These are phyloP conservation scores for Pisolithus sp. DNA, from an alignment of 768 basidiomycete species.

Conservation along the genomic window DNA sequence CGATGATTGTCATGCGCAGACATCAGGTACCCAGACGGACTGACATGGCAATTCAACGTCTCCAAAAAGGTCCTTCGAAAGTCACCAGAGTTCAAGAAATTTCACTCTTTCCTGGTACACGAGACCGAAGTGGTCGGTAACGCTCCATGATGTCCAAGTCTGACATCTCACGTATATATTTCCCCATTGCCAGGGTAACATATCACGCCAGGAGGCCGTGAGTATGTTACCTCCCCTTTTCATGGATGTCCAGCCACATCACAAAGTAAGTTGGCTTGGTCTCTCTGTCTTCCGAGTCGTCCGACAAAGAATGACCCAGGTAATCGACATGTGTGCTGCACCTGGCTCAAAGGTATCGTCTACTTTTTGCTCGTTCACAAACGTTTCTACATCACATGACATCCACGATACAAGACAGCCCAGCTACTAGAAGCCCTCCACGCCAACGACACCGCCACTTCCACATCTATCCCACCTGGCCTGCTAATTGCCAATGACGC, in stretches of 20 bases:
- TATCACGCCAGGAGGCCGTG: slow-evolving; percentile 94
- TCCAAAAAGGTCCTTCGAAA: slow-evolving; percentile 85
- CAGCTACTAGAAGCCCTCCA: slow-evolving; percentile 96
- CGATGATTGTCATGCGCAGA: neutral
- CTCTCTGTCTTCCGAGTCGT: neutral
- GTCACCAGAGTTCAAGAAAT: slow-evolving; percentile 84
- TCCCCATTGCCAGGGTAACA: slow-evolving; percentile 61
- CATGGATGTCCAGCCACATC: slow-evolving; percentile 90
- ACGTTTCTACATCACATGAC: neutral
- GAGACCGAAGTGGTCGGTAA: slow-evolving; percentile 90
- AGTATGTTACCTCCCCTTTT: slow-evolving; percentile 99
- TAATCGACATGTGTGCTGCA: slow-evolving; percentile 97
- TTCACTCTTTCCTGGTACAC: slow-evolving; percentile 93
- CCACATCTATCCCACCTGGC: slow-evolving; percentile 70
- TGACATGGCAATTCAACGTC: slow-evolving; percentile 95
- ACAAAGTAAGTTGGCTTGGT: slow-evolving; percentile 45
- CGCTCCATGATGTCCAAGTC: neutral
- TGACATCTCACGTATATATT: neutral
- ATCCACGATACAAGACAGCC: slow-evolving; percentile 54
- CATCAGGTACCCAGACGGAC: slow-evolving; percentile 84
- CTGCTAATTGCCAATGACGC: slow-evolving; percentile 93
- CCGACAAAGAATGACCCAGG: slow-evolving; percentile 33
- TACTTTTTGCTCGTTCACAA: neutral
- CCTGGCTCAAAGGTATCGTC: slow-evolving; percentile 83
- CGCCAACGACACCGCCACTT: slow-evolving; percentile 58